Evolutionary conservation across 768 basidiomycete genomes (phyloP), one percentile per base, ranked within the genome.

Genomic region (Lactifluus piperatus): DNA sequence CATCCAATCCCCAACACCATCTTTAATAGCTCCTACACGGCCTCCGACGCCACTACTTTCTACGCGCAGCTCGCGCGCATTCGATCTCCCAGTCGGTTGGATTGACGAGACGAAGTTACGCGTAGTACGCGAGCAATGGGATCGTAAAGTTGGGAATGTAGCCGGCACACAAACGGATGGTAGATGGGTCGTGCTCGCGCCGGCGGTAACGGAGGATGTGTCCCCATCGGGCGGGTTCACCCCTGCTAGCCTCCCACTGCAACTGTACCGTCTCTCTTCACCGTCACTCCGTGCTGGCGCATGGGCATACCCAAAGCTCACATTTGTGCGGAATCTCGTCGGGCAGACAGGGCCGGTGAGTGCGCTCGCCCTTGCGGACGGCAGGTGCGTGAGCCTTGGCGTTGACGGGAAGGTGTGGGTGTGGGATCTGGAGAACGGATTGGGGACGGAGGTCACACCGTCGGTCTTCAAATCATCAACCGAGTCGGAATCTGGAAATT

Each of bases 131-230:
- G 84, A 86, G 63, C 90, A 91, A 62, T 90, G 88, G 85, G 77
- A 79, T 29, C 85, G 88, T 57, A 91, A 88, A 69, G 79, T 91
- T 20, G 72, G 74, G 45, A 74, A 76, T 13, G 83, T 92, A 30
- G 80, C 84, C n/a, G 85, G 83, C 64, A 84, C 80, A 16, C 84
- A 88, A 66, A 88, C 90, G 5, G 90, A 91, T 67, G 90, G 90
- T 9, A 91, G 88, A 76, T 92, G 88, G 86, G 83, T 81, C 57
- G 84, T 91, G 13, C 76, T 91, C 49, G 88, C 85, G 14, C 82
- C 87, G 14, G 82, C 78, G 18, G 68, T 70, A 14, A 22, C 62
- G 5, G 48, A 36, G 22, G 56, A 56, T 29, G 49, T 43, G 27
- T 36, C 24, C 7, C 54, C 50, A 20, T 50, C 34, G 20, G 58